Percentiles rank a stretch among this genome's conserved stretches.
Conservation (phyloP, 768 basidiomycete genomes). For the Holtermanniella nyarrowii region DNA sequence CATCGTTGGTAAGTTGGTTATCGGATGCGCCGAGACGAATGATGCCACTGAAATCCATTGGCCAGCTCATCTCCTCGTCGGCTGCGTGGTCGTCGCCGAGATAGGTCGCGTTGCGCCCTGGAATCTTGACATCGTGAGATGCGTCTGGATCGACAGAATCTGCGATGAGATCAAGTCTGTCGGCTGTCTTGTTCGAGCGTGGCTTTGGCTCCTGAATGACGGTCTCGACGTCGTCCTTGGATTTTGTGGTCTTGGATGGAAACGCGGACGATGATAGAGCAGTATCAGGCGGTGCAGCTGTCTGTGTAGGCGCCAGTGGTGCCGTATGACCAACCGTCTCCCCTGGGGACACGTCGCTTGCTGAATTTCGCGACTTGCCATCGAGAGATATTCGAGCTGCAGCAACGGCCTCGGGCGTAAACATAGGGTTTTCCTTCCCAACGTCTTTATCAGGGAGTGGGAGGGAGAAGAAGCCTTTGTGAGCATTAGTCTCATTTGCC, state of each 20-base stretch:
- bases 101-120: constrained; percentile 1
- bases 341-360: too few relatives aligned
- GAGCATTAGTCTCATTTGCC: neutral
- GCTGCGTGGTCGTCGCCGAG: neutral
- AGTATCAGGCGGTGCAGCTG: too few relatives aligned
- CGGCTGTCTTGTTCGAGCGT: neutral
- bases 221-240: neutral
- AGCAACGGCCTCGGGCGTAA: too few relatives aligned
- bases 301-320: too few relatives aligned
- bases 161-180: neutral
- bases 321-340: too few relatives aligned
- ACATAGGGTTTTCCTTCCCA: neutral
- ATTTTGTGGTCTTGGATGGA: too few relatives aligned
- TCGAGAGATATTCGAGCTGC: too few relatives aligned
- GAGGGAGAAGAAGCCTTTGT: neutral
- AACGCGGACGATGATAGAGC: too few relatives aligned
- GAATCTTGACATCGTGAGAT: neutral
- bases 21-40: constrained; percentile 19
- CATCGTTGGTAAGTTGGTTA: neutral
- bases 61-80: constrained; percentile 12
- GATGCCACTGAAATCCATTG: constrained; percentile 29
- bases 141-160: neutral
- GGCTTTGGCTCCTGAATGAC: neutral
- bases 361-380: too few relatives aligned
- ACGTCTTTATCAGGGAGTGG: neutral